phyloP scores from a whole-genome alignment of 2,329 filamentous ascomycete species.

The Fusarium sp. region DNA sequence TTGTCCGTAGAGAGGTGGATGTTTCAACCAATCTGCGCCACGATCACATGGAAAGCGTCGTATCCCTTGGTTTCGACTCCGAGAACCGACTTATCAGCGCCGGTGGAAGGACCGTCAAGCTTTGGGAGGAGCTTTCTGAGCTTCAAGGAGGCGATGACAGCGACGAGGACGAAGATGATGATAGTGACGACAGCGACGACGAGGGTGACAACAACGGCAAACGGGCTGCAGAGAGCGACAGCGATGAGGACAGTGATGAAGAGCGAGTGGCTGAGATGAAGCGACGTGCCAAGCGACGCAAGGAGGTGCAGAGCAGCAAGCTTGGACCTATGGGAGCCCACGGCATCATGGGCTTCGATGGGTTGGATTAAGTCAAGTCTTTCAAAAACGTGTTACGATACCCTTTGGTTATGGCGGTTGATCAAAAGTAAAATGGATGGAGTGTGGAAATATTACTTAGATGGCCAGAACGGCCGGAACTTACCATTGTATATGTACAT shows the following conservation, averaged over 20 bases:
- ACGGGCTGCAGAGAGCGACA: conserved; percentile 64
- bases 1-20: conserved; percentile 81
- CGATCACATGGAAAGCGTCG: conserved; percentile 89
- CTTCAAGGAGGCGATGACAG: conserved; percentile 59
- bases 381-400: conserved; percentile 32
- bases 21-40: conserved; percentile 75
- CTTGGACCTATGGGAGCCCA: conserved; percentile 67
- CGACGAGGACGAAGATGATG: conserved; percentile 64
- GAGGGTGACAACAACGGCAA: conserved; percentile 62
- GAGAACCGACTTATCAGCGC: conserved; percentile 90
- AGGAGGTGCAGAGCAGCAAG: conserved; percentile 59
- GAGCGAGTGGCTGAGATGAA: conserved; percentile 58
- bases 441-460: neutral
- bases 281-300: conserved; percentile 63
- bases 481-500: neutral
- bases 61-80: conserved; percentile 86
- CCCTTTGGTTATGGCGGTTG: conserved; percentile 20
- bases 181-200: conserved; percentile 63
- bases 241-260: conserved; percentile 60
- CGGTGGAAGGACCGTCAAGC: conserved; percentile 87
- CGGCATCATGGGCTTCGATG: conserved; percentile 66
- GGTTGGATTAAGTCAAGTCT: conserved; percentile 57
- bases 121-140: conserved; percentile 88
- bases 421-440: neutral
- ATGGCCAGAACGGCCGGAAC: neutral